Evolutionary conservation across 768 basidiomycete genomes (phyloP), one percentile per base, ranked within the genome.

Genomic region (Leccinum subtestaceum): DNA sequence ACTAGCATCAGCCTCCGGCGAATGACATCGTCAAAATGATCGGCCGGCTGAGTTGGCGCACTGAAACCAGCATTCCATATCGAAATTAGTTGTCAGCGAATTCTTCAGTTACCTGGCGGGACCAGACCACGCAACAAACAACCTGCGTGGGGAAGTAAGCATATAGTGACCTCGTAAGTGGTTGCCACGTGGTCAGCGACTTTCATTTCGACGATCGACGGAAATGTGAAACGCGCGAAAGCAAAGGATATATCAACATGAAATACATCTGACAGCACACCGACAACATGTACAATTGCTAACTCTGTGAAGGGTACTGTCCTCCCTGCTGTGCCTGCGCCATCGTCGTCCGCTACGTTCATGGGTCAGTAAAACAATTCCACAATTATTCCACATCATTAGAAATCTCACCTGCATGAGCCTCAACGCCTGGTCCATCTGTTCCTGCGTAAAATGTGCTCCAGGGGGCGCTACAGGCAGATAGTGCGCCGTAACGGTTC

Each of bases 341-440:
- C 66, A 73, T 65, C 53, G 63, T 63, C 29, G 70, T 59, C 55
- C 67, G 72, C 60, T 74, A 56, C 15, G 12, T 12, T 1, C 19
- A 25, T 34, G 9, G 15, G 36, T 67, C 45, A 60, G 59, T 15
- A 49, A 63, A 61, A 12, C 27, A 3, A 19, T 11, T 52, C 49
- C 17, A 13, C 7, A 1, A 46, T 21, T 34, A 4, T 31, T 7
- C 31, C 31, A 32, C 11, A 12, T 5, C 15, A 48, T 11, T 17
- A 48, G 50, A 59, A 60, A 46, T 50, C 62, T 61, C 58, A 76
- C 73, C 57, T 77, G 77, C 68, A 75, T 69, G 4, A 74, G 45
- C 11, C 79, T 77, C 56, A 82, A 36, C 0, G 75, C 77, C 32
- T 78, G 74, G 46, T 79, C 77, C 63, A 82, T 70, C 56, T 84